Evolutionary conservation across 805 yeast genomes (phyloP).

Genomic region (Yamadazyma laniorum): DNA sequence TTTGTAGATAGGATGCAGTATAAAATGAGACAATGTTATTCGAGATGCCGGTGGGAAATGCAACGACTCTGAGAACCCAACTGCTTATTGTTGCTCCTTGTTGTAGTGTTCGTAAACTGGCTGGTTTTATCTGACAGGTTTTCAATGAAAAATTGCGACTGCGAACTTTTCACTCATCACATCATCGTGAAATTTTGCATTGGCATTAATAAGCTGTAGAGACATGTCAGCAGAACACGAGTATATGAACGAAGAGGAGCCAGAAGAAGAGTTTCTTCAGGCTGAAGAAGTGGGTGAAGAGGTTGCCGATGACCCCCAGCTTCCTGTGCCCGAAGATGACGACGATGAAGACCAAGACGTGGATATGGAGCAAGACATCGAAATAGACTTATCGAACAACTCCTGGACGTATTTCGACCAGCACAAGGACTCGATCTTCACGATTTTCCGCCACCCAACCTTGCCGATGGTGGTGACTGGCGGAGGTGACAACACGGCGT

Average conservation of each 20-base stretch:
- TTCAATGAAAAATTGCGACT: no score
- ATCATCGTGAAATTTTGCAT: no score
- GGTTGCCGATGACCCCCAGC: slow-evolving; percentile 26
- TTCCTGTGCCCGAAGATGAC: slow-evolving; percentile 35
- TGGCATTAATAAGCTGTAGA: no score
- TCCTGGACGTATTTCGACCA: slow-evolving; percentile 86
- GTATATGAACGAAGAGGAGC: slow-evolving; percentile 2
- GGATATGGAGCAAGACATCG: slow-evolving; percentile 47
- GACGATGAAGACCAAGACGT: slow-evolving; percentile 33
- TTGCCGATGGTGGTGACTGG: slow-evolving; percentile 89
- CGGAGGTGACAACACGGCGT: slow-evolving; percentile 90
- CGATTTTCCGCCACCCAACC: slow-evolving; percentile 78
- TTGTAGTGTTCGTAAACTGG: no score
- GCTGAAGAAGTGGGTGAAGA: slow-evolving; percentile 26
- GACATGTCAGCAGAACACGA: slow-evolving; percentile 6
- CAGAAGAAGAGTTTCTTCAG: slow-evolving; percentile 14
- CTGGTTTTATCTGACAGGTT: no score
- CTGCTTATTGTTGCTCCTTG: no score
- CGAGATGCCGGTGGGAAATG: no score
- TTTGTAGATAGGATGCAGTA: no score
- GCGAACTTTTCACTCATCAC: no score
- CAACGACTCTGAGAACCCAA: no score
- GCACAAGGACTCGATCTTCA: slow-evolving; percentile 84
- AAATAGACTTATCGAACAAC: slow-evolving; percentile 86
- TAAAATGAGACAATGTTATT: no score